Evolutionary conservation across 164 flowering plant species (phyloP).

Genomic region (Platanus orientalis): DNA sequence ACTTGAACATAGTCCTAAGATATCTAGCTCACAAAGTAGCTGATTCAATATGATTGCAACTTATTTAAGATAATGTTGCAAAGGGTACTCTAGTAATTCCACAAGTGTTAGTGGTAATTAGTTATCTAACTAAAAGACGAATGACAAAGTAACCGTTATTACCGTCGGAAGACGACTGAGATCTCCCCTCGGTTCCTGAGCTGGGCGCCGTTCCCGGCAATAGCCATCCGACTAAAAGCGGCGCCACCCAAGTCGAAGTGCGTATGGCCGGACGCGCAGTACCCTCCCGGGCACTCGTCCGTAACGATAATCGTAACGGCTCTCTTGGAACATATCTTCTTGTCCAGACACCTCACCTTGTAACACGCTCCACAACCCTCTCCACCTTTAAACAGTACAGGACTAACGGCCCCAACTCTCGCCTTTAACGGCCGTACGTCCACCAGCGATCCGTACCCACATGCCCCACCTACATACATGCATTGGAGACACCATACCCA

Average conservation of each 20-base stretch:
- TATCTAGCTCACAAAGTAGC: no score
- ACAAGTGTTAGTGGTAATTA: not conserved
- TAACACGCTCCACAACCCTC: conserved; percentile 98
- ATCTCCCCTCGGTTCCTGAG: conserved; percentile 82
- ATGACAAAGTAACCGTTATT: not conserved
- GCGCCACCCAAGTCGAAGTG: conserved; percentile 97
- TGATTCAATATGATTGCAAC: no score
- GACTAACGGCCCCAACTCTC: conserved; percentile 91
- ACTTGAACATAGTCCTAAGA: no score
- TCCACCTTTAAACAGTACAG: conserved; percentile 69
- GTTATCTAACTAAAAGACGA: not conserved
- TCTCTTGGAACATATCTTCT: conserved; percentile 62
- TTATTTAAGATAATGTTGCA: no score
- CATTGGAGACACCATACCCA: not conserved
- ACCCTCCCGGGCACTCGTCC: conserved; percentile 92
- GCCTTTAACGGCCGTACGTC: conserved; percentile 78
- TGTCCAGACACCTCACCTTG: conserved; percentile 80
- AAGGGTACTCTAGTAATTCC: no score
- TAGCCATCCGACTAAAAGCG: conserved; percentile 87
- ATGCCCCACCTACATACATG: conserved; percentile 74
- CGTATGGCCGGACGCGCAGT: conserved; percentile 48
- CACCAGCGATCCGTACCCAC: conserved; percentile 93
- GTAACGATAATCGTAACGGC: conserved; percentile 88
- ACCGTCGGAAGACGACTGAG: conserved; percentile 70
- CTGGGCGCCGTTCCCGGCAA: conserved; percentile 46